phyloP scores from a whole-genome alignment of 139 green algal species.

The Tetradesmus lagerheimii region DNA sequence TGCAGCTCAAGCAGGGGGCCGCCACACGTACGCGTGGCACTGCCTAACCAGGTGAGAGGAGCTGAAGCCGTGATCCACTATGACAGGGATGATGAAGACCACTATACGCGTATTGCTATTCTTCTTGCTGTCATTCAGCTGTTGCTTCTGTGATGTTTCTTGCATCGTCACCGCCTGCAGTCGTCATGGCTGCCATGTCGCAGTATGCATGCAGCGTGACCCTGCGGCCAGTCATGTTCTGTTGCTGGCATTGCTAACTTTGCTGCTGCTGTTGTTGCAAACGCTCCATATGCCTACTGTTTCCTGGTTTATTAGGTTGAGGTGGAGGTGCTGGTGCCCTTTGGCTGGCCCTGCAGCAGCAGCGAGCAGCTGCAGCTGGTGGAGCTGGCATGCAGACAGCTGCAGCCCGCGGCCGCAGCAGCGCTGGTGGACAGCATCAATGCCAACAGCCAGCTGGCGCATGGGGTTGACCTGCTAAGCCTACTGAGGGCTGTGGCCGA shows the following conservation, averaged over 20 bases:
- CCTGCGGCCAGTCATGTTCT: no score
- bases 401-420: not conserved
- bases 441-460: not conserved
- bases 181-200: no score
- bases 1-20: conserved; percentile 8
- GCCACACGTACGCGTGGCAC: not conserved
- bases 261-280: not conserved
- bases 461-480: not conserved
- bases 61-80: not conserved
- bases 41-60: conserved; percentile 25
- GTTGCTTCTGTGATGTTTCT: not conserved
- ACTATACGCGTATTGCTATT: not conserved
- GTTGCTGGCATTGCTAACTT: not conserved
- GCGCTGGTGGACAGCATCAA: not conserved
- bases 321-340: conserved; percentile 38
- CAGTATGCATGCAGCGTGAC: no score
- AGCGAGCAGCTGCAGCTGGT: not conserved
- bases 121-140: not conserved
- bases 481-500: conserved; percentile 11
- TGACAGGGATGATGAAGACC: not conserved
- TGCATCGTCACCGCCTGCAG: no score
- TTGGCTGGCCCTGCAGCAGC: not conserved
- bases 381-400: not conserved
- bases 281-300: not conserved
- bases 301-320: not conserved